A percentile compares a stretch with the other conserved stretches of the same genome.
These are phyloP conservation scores for Pseudozyma flocculosa DNA, from an alignment of 1,284 basidiomycete genomes.

Conservation along the genomic window DNA sequence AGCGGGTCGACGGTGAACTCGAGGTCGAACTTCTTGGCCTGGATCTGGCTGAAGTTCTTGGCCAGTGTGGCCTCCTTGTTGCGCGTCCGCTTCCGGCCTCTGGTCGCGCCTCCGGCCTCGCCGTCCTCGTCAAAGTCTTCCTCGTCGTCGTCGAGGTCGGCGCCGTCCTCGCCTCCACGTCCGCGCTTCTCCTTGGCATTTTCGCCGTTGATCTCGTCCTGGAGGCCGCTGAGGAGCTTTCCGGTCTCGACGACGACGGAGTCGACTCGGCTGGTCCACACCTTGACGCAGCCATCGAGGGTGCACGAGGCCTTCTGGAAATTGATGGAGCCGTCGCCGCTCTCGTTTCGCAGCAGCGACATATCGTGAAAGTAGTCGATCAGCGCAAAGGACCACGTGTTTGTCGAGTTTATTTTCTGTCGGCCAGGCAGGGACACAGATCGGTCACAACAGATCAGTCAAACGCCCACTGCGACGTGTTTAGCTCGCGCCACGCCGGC, in stretches of 20 bases:
- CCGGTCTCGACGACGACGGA: slow-evolving; percentile 95
- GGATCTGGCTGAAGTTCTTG: slow-evolving; percentile 67
- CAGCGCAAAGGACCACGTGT: slow-evolving; percentile 96
- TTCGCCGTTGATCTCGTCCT: slow-evolving; percentile 60
- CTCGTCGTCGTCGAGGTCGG: slow-evolving; percentile 60
- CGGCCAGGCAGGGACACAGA: background rate
- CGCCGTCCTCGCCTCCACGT: slow-evolving; percentile 56
- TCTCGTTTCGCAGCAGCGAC: slow-evolving; percentile 72
- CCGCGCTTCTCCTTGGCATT: slow-evolving; percentile 22
- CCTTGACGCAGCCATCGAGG: slow-evolving; percentile 97
- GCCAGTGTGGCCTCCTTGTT: slow-evolving; percentile 54
- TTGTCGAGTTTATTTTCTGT: slow-evolving; percentile 97
- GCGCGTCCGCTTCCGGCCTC: slow-evolving; percentile 62
- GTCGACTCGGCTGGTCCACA: slow-evolving; percentile 98
- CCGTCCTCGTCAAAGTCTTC: slow-evolving; percentile 62
- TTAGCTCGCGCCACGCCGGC: no score
- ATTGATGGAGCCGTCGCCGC: slow-evolving; percentile 69
- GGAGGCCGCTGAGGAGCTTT: slow-evolving; percentile 88
- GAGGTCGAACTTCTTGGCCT: slow-evolving; percentile 70
- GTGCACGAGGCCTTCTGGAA: slow-evolving; percentile 98
- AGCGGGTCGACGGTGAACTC: slow-evolving; percentile 95
- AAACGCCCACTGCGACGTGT: no score
- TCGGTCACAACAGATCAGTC: no score
- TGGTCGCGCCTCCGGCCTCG: slow-evolving; percentile 69
- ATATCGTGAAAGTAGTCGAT: slow-evolving; percentile 99